phyloP scores from a whole-genome alignment of 2,329 filamentous ascomycete species.

The Calonectria hawksworthii region DNA sequence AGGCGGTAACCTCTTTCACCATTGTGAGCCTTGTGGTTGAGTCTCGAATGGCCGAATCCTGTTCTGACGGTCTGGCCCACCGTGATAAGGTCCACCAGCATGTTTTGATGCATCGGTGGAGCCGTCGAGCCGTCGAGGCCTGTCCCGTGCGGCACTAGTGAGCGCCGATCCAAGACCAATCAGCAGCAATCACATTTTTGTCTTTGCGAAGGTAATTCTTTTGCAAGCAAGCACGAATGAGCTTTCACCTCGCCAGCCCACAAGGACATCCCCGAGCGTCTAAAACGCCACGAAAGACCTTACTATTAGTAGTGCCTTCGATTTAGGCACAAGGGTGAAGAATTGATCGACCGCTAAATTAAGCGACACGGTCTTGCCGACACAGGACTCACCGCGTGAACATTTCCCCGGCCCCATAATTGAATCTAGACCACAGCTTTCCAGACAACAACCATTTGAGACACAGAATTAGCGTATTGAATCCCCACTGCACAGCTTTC shows the following conservation, averaged over 20 bases:
- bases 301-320: too few species aligned
- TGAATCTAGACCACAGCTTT: not conserved
- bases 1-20: not conserved
- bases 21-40: not conserved
- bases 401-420: not conserved
- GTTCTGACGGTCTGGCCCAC: not conserved
- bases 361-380: not conserved
- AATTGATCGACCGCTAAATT: not conserved
- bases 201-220: too few species aligned
- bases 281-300: too few species aligned
- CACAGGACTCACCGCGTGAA: not conserved
- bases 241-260: too few species aligned
- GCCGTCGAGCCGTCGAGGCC: not conserved
- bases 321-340: not conserved
- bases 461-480: not conserved
- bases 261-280: too few species aligned
- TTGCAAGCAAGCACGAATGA: too few species aligned
- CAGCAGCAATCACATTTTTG: not conserved
- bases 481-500: not conserved
- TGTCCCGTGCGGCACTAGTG: not conserved
- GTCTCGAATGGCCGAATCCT: not conserved
- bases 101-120: not conserved
- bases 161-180: not conserved
- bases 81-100: not conserved
- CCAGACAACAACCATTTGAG: not conserved